These are phyloP conservation scores for Medakamo hakoo DNA, from an alignment of 139 green algal genomes.

Conservation along the genomic window DNA sequence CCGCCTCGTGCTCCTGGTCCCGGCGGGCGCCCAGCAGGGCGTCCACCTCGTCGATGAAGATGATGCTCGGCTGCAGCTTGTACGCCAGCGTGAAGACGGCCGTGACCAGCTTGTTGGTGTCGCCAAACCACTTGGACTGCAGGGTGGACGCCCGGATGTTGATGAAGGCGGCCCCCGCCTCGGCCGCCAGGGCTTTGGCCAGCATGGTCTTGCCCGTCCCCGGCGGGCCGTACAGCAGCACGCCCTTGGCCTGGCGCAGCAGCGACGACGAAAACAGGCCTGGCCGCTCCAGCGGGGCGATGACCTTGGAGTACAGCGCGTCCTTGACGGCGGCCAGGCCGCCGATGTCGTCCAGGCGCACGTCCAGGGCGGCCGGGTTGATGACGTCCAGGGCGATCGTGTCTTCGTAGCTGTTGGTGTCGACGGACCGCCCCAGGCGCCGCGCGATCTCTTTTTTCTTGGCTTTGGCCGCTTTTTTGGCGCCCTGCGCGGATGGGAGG, in stretches of 20 bases:
- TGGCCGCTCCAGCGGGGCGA: conserved; percentile 61
- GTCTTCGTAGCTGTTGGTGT: conserved; percentile 26
- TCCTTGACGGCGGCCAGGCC: conserved; percentile 55
- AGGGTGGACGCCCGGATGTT: conserved; percentile 69
- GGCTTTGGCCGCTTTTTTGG: conserved; percentile 10
- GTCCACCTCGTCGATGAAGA: conserved; percentile 97
- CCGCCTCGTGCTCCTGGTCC: conserved; percentile 75
- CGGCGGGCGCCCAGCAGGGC: conserved; percentile 66
- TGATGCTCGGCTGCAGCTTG: conserved; percentile 86
- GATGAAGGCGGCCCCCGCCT: conserved; percentile 83
- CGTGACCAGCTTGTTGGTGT: conserved; percentile 73
- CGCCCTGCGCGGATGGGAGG: too few species aligned
- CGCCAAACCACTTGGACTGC: conserved; percentile 91
- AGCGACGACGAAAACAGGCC: conserved; percentile 62
- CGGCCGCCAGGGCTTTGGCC: conserved; percentile 79
- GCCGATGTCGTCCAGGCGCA: conserved; percentile 60
- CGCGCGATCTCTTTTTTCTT: conserved; percentile 23
- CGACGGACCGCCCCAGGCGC: conserved; percentile 17
- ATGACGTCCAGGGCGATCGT: conserved; percentile 58
- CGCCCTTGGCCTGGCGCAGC: conserved; percentile 58
- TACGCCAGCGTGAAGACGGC: conserved; percentile 70
- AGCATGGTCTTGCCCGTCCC: conserved; percentile 90
- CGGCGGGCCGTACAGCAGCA: conserved; percentile 83
- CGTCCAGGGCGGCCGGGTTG: conserved; percentile 62
- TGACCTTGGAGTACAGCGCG: conserved; percentile 43